phyloP scores from a whole-genome alignment of 192 early-diverging fungal genomes.

The Podila horticola region DNA sequence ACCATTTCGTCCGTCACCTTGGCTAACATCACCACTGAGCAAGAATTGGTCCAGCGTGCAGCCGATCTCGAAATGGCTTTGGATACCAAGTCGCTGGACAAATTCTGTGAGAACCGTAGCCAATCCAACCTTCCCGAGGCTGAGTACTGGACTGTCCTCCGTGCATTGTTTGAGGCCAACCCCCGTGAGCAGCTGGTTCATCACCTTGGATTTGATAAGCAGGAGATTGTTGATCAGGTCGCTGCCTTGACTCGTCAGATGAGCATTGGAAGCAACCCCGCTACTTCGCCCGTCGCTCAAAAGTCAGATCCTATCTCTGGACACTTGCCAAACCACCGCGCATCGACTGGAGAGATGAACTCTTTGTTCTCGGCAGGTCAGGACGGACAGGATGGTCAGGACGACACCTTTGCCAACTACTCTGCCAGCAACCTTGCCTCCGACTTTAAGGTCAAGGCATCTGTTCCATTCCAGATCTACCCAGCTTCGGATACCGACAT shows the following conservation, averaged over 20 bases:
- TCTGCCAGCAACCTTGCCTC: conserved; percentile 6
- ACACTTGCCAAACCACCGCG: conserved; percentile 8
- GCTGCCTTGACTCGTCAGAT: conserved; percentile 58
- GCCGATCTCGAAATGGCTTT: conserved; percentile 78
- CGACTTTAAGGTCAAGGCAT: conserved; percentile 33
- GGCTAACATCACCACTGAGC: conserved; percentile 75
- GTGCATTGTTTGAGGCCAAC: conserved; percentile 82
- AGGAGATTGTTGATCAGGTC: conserved; percentile 69
- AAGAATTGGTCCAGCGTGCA: conserved; percentile 73
- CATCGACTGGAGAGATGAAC: conserved; percentile 27
- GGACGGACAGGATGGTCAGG: conserved; percentile 10
- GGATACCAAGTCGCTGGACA: conserved; percentile 57
- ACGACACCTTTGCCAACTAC: conserved; percentile 34
- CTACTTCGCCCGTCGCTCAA: conserved; percentile 8
- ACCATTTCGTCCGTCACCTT: conserved; percentile 64
- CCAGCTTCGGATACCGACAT: conserved; percentile 72
- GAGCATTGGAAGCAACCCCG: conserved; percentile 29
- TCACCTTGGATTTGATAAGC: conserved; percentile 91
- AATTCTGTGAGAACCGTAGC: conserved; percentile 52
- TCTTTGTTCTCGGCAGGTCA: conserved; percentile 21
- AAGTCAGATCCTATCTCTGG: background rate
- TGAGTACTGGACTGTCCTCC: conserved; percentile 84
- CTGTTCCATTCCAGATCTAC: conserved; percentile 60
- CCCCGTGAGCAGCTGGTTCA: conserved; percentile 83
- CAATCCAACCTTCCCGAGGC: conserved; percentile 30